Evolutionary conservation across 2,329 filamentous ascomycete species (phyloP), one percentile per base, ranked within the genome.

Genomic region (Endoconidiophora laricicola): DNA sequence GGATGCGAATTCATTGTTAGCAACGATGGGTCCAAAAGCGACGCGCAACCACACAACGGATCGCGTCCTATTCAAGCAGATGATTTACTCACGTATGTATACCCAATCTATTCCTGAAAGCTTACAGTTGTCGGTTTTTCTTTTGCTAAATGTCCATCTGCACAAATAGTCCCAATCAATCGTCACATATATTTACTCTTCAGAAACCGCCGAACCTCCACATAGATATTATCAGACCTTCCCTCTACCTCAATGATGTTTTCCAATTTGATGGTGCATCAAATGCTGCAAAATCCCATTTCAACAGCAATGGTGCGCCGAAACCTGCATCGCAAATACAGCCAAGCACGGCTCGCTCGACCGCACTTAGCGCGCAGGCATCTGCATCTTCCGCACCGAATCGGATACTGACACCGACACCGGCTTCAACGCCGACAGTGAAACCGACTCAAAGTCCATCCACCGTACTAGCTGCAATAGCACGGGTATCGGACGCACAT

Each of bases 31-130:
- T 46, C 51, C 26, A 53, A 53, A 46, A 41, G 24, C 37, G 46
- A 53, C 51, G 51, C 51, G 51, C 51, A 49, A 41, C 51, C 51
- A 14, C 51, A 53, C 47, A 53, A 53, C 22, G 51, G 51, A 29
- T 53, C 46, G 43, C 46, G 51, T 22, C 51, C 51, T 20, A 53
- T 53, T 36, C 51, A 53, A 43, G 51, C 51, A 14, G 51, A 53
- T 20, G 51, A 53, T 39, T 43, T 53, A 9, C 49, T 53, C 20
- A 53, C 51, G 51, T 53, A 53, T 37, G 51, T 49, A 33, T 33
- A 9, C 29, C 1, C 29, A 33, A 33, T 9, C 9, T 2, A 33
- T 33, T 33, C 7, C 29, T 12, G 7, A 4, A 33, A 12, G 9
- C 29, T 33, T 3, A 33, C 10, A n/a, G n/a, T 24, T 29, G 7